These are phyloP conservation scores for Auricularia sp. DNA, from an alignment of 768 basidiomycete species.

Conservation along the genomic window DNA sequence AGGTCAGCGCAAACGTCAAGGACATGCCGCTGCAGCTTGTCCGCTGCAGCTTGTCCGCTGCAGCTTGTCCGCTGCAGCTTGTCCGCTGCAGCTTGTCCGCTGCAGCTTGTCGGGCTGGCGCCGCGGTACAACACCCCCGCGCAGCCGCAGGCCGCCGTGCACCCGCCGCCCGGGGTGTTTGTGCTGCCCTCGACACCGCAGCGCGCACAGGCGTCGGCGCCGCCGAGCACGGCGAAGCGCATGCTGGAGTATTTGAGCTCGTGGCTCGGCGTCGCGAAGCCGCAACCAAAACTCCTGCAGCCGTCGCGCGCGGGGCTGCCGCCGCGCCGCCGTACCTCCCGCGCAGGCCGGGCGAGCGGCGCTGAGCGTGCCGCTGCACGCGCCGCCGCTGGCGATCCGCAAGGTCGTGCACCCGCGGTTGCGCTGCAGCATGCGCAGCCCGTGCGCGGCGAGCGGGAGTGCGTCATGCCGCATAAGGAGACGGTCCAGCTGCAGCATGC, in stretches of 20 bases:
- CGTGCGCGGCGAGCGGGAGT: neutral
- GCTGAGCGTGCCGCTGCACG: neutral
- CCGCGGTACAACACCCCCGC: conserved; percentile 45
- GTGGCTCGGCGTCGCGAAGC: conserved; percentile 3
- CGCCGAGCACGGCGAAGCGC: conserved; percentile 7
- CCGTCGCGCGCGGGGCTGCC: neutral
- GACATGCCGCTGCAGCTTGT: too few species aligned
- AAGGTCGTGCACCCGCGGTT: neutral
- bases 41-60: too few species aligned
- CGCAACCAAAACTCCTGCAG: neutral
- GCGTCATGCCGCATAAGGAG: neutral
- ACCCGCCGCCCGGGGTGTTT: conserved; percentile 16
- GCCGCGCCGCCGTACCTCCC: neutral
- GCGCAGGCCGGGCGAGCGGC: neutral
- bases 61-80: too few species aligned
- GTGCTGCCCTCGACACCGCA: neutral
- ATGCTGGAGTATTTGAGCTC: conserved; percentile 10
- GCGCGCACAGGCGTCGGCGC: neutral
- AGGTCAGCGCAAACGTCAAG: neutral
- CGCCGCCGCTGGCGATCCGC: neutral
- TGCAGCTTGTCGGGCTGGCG: conserved; percentile 14
- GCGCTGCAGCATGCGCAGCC: neutral
- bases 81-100: too few species aligned
- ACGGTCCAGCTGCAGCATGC: neutral
- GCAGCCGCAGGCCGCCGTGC: conserved; percentile 38